Evolutionary conservation across 73 alveolate species (phyloP), one percentile per base, ranked within the genome.

Genomic region (Tetrahymena borealis): DNA sequence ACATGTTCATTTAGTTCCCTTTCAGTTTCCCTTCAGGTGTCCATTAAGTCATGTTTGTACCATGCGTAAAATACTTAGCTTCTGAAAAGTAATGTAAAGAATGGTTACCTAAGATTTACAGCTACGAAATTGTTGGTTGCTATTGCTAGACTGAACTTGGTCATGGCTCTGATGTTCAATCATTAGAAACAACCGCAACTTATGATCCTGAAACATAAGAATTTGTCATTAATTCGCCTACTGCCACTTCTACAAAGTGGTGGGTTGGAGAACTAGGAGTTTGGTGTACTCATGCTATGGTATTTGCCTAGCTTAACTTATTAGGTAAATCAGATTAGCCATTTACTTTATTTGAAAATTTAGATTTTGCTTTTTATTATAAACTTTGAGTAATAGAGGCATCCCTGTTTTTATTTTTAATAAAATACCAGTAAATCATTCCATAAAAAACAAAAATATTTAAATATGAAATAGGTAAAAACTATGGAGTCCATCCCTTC

Each of bases 401-500:
- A 10, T 98, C 97, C 78, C 93, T 93, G 37, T 94, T 39, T 35
- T 78, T 38, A 42, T 18, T 18, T 0, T 0, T 33, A 33, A 18
- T 13, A 9, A 20, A 1, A 9, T 12, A 15, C 35, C n/a, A 90
- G 42, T 35, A 32, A 36, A 12, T 39, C n/a, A 90, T 43, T 10
- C 37, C 40, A 36, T 13, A 78, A 33, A 20, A 42, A 20, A 33
- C 42, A 33, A 39, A 32, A 40, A 40, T 77, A 33, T 12, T 31
- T 42, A 35, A 11, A 32, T n/a, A 31, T 16, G 11, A 16, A 12
- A 24, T 35, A 35, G 98, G 97, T 8, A 95, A 94, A 79, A 93
- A 96, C 38, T 90, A 95, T 78, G 99, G 99, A 10, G 98, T 97
- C 9, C 94, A 96, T 33, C 92, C 96, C 0, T 97, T 97, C 90